Percentiles rank a stretch among this genome's conserved stretches.
Conservation (phyloP, 2,329 filamentous ascomycete genomes). For the Beauveria scarabaeidicola region DNA sequence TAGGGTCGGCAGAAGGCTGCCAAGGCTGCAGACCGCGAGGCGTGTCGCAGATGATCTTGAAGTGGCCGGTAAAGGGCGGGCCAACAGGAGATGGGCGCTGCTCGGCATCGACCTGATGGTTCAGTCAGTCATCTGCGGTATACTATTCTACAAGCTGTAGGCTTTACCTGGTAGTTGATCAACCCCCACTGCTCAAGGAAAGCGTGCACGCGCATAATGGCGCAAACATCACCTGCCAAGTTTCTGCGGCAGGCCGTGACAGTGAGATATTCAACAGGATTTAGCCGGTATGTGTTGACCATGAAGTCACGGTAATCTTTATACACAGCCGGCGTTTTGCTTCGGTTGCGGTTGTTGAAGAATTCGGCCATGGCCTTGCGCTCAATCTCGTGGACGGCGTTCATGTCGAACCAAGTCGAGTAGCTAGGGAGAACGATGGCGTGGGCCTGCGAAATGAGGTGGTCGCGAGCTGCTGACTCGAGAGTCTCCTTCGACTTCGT, state of each 20-base stretch:
- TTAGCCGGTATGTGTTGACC: conserved; percentile 97
- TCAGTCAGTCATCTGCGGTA: background rate
- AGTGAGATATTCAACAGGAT: conserved; percentile 91
- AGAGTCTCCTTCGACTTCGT: conserved; percentile 70
- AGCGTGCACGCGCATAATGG: conserved; percentile 96
- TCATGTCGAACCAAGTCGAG: conserved; percentile 99
- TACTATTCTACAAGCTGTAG: background rate
- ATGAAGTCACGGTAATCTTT: conserved; percentile 99
- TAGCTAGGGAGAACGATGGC: conserved; percentile 96
- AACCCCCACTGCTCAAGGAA: conserved; percentile 98
- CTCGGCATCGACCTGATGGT: conserved; percentile 78
- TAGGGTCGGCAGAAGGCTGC: conserved; percentile 77
- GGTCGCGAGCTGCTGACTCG: conserved; percentile 81
- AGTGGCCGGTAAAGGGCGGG: conserved; percentile 94
- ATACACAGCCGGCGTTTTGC: conserved; percentile 94
- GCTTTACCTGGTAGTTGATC: conserved; percentile 89
- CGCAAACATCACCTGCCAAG: conserved; percentile 92
- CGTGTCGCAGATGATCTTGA: conserved; percentile 91
- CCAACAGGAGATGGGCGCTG: conserved; percentile 91
- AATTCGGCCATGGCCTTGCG: conserved; percentile 94
- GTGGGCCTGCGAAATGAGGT: conserved; percentile 88
- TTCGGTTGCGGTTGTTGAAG: conserved; percentile 96
- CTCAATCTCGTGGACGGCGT: conserved; percentile 80
- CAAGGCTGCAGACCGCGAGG: conserved; percentile 90
- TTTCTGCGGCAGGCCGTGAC: conserved; percentile 94